Percentiles rank a stretch among this genome's conserved stretches.
phyloP scores from a whole-genome alignment of 2,329 filamentous ascomycete genomes.

The Cordyceps cateniannulata region DNA sequence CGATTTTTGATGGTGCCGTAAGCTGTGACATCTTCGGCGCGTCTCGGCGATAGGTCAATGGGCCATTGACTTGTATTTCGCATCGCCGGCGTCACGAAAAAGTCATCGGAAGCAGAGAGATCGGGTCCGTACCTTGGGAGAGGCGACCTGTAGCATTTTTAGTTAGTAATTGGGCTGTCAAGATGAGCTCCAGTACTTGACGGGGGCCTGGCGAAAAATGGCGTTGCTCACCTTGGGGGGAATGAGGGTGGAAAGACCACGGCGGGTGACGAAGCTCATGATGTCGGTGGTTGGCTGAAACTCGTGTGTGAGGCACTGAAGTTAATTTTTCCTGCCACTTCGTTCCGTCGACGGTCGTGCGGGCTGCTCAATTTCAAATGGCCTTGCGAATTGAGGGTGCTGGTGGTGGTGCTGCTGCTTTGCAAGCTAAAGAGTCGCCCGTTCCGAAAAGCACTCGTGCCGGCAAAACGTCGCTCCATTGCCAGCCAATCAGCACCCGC shows the following conservation, averaged over 20 bases:
- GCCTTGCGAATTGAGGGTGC: conserved; percentile 14
- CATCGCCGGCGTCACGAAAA: not conserved
- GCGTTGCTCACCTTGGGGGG: conserved; percentile 78
- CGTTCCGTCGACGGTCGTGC: conserved; percentile 25
- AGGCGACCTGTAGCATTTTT: conserved; percentile 57
- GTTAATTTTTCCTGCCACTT: conserved; percentile 14
- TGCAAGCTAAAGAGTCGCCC: conserved; percentile 19
- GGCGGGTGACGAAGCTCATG: conserved; percentile 90
- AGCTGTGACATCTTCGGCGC: not conserved
- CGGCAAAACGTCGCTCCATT: conserved; percentile 38
- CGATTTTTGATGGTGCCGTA: not conserved
- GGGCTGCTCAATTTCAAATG: conserved; percentile 30
- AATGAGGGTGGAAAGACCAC: conserved; percentile 95
- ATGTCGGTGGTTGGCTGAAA: conserved; percentile 39
- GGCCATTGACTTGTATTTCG: not conserved
- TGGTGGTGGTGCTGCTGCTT: conserved; percentile 17
- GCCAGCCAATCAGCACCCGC: conserved; percentile 34
- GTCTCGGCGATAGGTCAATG: conserved; percentile 1
- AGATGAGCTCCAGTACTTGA: not conserved
- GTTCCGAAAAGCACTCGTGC: conserved; percentile 45
- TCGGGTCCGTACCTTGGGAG: conserved; percentile 64
- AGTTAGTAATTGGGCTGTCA: conserved; percentile 31
- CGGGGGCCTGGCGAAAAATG: conserved; percentile 12
- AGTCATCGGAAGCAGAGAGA: not conserved
- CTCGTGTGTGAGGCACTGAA: conserved; percentile 15